Evolutionary conservation across 768 basidiomycete species (phyloP), one percentile per base, ranked within the genome.

Genomic region (Phaffia tasmanica): DNA sequence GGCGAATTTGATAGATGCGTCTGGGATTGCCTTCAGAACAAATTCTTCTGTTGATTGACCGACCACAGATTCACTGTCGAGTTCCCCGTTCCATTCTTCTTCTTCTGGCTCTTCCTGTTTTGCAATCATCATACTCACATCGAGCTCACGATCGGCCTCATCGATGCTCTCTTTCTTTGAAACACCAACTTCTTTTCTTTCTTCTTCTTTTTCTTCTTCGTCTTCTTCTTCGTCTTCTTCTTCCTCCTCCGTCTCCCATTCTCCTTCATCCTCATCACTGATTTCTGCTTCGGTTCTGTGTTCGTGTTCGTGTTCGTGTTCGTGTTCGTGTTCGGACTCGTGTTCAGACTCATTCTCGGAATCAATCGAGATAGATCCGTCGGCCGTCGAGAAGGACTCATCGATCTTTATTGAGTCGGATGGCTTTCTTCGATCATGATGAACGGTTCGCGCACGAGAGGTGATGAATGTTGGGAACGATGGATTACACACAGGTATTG

Each of bases 221-320:
- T n/a, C n/a, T n/a, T 53, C 50, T 3, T 25, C 54, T n/a, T 47
- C 54, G 8, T 50, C 61, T 50, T 62, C 27, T 47, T 62, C 61
- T 5, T 29, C 48, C 30, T 42, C 35, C 35, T 42, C 35, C 11
- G 35, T 42, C 35, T 42, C 35, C 35, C 35, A 42, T 5, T 57
- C 63, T 16, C 46, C 63, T 47, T 51, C 63, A 42, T 55, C 32
- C 55, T 29, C 18, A 5, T 57, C 56, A 7, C 25, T 23, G 27
- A 29, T 7, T 23, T 14, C 42, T 11, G 11, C 35, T 5, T 42
- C 35, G 4, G 35, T 42, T 56, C n/a, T n/a, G n/a, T 64, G 27
- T 46, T 32, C 58, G n/a, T n/a, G n/a, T 59, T 25, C 35, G 32
- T 6, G 11, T 14, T 8, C 32, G 42, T 29, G 18, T 23, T 42